Percentiles rank a stretch among this genome's conserved stretches.
Evolutionary conservation across 177 flowering plant genomes (phyloP).

Genomic region (Vitis hybrid): DNA sequence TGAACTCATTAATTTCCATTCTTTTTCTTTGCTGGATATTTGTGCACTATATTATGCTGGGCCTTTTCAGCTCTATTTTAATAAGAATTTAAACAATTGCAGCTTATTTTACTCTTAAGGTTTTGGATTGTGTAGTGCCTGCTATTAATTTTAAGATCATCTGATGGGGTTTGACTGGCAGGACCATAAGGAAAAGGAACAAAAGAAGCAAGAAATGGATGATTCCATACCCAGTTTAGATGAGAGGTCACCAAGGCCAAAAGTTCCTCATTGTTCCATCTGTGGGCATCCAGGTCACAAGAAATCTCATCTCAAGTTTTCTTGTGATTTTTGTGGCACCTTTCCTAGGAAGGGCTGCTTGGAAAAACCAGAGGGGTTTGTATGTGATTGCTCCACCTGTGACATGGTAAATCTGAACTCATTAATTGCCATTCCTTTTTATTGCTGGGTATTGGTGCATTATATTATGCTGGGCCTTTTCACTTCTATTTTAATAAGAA

Average conservation of each 20-base stretch:
- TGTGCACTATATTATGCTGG: background rate
- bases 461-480: background rate
- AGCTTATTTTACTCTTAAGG: background rate
- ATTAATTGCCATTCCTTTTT: background rate
- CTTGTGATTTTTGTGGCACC: constrained; percentile 62
- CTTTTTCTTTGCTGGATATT: background rate
- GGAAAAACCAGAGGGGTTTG: constrained; percentile 63
- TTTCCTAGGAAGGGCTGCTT: constrained; percentile 42
- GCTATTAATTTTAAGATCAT: background rate
- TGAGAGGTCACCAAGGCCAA: constrained; percentile 37
- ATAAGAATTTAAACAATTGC: background rate
- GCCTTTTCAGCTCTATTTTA: background rate
- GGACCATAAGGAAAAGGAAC: constrained; percentile 52
- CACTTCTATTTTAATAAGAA: background rate
- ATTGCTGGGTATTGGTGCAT: background rate
- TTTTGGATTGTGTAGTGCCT: background rate
- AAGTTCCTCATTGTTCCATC: constrained; percentile 70
- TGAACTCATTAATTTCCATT: background rate
- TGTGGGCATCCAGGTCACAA: constrained; percentile 98
- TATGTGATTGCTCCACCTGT: constrained; percentile 72
- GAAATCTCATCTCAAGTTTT: constrained; percentile 56
- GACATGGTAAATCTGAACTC: constrained; percentile 40
- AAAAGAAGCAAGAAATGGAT: constrained; percentile 41
- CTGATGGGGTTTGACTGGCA: constrained; percentile 26
- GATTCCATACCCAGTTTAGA: constrained; percentile 14